Conservation (phyloP, 1,284 basidiomycete species). For the Ganoderma leucocontextum region DNA sequence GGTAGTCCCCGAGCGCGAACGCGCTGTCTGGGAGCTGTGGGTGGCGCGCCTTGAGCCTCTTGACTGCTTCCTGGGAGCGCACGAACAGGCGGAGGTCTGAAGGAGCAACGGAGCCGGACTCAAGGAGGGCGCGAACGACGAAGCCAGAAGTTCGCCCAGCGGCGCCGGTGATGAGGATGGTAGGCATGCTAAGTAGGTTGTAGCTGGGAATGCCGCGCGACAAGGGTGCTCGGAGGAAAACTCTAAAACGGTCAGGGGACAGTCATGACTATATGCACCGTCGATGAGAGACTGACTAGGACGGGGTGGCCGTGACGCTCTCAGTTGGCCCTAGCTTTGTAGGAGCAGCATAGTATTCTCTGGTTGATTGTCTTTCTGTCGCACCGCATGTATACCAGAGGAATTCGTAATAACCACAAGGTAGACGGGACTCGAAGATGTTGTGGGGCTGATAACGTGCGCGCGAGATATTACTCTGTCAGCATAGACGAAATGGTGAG, state of each 20-base stretch:
- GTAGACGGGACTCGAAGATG: background rate
- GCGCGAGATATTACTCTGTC: background rate
- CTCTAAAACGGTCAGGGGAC: background rate
- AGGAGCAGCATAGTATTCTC: too few relatives aligned
- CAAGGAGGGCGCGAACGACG: conserved; percentile 40
- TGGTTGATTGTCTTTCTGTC: background rate
- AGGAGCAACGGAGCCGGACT: conserved; percentile 25
- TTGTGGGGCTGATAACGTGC: conserved; percentile 2
- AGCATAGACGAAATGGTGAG: background rate
- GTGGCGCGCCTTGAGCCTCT: conserved; percentile 31
- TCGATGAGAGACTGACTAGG: background rate
- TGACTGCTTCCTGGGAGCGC: conserved; percentile 33
- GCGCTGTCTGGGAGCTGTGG: conserved; percentile 32
- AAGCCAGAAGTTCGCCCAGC: conserved; percentile 43
- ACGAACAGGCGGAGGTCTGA: conserved; percentile 39
- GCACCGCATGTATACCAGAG: too few relatives aligned
- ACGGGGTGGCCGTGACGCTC: background rate
- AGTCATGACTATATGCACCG: too few relatives aligned
- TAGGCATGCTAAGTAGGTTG: conserved; percentile 4
- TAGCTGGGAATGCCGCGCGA: background rate
- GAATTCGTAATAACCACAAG: background rate
- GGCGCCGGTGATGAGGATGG: conserved; percentile 43
- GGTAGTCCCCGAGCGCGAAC: conserved; percentile 41
- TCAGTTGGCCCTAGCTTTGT: background rate
- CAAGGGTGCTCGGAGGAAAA: background rate